Evolutionary conservation across 768 basidiomycete species (phyloP).

Genomic region (Tulasnella sp.): DNA sequence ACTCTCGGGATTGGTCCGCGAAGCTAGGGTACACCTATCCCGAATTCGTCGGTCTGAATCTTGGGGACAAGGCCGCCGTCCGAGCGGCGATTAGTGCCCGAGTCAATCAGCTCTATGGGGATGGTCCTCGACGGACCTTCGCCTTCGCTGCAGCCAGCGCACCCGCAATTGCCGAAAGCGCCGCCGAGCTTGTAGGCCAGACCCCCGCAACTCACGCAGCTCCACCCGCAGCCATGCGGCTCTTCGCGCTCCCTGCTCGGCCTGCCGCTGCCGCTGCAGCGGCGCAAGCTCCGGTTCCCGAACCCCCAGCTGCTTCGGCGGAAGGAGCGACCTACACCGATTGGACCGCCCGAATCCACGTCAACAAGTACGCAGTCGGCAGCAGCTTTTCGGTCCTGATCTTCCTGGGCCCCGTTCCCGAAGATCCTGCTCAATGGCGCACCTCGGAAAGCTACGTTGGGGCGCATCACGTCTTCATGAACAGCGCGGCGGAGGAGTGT

Average conservation of each 20-base stretch:
- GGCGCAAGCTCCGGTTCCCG: neutral
- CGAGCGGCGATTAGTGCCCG: neutral
- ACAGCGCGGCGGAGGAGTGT: neutral
- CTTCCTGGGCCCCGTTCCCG: conserved; percentile 11
- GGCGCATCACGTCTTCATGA: neutral
- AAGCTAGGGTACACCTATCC: conserved; percentile 10
- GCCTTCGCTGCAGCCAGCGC: neutral
- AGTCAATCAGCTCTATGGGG: conserved; percentile 18
- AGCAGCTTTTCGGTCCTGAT: conserved; percentile 7
- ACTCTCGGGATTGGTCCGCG: neutral
- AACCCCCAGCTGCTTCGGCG: neutral
- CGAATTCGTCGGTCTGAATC: conserved; percentile 16
- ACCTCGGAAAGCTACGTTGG: neutral
- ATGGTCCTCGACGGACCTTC: neutral
- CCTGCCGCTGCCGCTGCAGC: neutral
- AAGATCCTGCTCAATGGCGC: neutral
- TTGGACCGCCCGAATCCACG: conserved; percentile 10
- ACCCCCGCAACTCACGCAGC: neutral
- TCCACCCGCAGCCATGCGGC: neutral
- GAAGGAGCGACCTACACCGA: neutral
- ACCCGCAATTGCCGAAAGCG: neutral
- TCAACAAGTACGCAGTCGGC: neutral
- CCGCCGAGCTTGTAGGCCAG: neutral
- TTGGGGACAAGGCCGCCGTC: neutral
- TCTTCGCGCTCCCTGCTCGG: neutral